phyloP scores from a whole-genome alignment of 371 early-diverging fungal genomes.

The Caulochytrium protostelioides region DNA sequence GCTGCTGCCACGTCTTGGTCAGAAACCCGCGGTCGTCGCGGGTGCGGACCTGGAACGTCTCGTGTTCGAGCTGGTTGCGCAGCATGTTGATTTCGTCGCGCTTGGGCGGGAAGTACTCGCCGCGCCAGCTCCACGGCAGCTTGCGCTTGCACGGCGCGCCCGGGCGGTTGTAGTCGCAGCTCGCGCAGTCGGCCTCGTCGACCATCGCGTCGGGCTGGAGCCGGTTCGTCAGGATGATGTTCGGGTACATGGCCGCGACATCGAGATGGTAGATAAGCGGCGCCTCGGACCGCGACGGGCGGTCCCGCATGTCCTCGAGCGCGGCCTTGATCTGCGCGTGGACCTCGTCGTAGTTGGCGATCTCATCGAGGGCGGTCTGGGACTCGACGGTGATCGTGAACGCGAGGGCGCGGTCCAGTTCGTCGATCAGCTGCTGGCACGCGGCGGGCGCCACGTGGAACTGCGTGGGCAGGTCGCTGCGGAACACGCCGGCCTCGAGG shows the following conservation, averaged over 20 bases:
- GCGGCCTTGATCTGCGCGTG: constrained; percentile 28
- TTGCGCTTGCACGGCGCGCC: constrained; percentile 79
- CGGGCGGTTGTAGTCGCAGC: constrained; percentile 82
- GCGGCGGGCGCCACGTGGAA: constrained; percentile 60
- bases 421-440: constrained; percentile 59
- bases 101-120: constrained; percentile 85
- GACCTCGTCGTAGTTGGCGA: constrained; percentile 57
- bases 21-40: constrained; percentile 41
- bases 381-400: constrained; percentile 74
- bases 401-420: constrained; percentile 72
- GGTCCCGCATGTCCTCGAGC: constrained; percentile 43
- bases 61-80: constrained; percentile 54
- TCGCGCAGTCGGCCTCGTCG: constrained; percentile 70
- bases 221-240: constrained; percentile 97
- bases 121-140: constrained; percentile 96
- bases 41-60: constrained; percentile 45
- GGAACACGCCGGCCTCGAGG: constrained; percentile 92
- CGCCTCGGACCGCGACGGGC: constrained; percentile 44
- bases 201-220: constrained; percentile 96
- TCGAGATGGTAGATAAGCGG: constrained; percentile 98
- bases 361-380: constrained; percentile 37
- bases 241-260: constrained; percentile 99
- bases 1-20: too few relatives aligned
- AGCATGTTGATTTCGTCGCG: constrained; percentile 84
- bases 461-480: constrained; percentile 82